Evolutionary conservation across 202 grass and related monocot species (phyloP).

Genomic region (Carex arenaria): DNA sequence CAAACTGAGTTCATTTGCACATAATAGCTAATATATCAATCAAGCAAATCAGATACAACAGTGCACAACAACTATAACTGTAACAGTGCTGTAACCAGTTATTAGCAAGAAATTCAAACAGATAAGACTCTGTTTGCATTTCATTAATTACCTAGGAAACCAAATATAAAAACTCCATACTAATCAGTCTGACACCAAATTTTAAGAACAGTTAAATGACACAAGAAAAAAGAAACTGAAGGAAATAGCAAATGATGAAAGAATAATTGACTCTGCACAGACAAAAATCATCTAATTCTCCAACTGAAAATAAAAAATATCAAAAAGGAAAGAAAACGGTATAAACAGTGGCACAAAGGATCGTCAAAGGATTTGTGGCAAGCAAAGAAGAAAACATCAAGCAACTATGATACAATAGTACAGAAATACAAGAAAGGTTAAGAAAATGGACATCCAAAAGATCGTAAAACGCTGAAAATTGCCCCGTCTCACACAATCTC

Average conservation of each 20-base stretch:
- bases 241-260: not conserved
- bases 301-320: not conserved
- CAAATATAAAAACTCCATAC: no score
- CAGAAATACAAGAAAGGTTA: slow-evolving; percentile 29
- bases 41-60: not conserved
- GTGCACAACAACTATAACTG: not conserved
- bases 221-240: not conserved
- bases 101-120: not conserved
- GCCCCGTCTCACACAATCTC: slow-evolving; percentile 25
- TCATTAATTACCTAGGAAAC: not conserved
- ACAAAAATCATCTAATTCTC: slow-evolving; percentile 4
- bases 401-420: slow-evolving; percentile 42
- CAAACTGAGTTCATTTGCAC: not conserved
- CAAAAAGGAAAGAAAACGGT: slow-evolving; percentile 31
- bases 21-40: not conserved
- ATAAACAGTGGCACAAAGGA: slow-evolving; percentile 6
- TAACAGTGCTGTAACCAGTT: not conserved
- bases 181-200: no score
- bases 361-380: not conserved
- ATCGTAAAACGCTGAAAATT: slow-evolving; percentile 24
- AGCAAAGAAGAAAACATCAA: slow-evolving; percentile 36
- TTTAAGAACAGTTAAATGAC: no score
- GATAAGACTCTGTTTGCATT: not conserved
- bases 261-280: not conserved
- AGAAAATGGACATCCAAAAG: slow-evolving; percentile 31